Base-by-base conservation (phyloP, 805 yeast species). In the Nakazawaea holstii region DNA sequence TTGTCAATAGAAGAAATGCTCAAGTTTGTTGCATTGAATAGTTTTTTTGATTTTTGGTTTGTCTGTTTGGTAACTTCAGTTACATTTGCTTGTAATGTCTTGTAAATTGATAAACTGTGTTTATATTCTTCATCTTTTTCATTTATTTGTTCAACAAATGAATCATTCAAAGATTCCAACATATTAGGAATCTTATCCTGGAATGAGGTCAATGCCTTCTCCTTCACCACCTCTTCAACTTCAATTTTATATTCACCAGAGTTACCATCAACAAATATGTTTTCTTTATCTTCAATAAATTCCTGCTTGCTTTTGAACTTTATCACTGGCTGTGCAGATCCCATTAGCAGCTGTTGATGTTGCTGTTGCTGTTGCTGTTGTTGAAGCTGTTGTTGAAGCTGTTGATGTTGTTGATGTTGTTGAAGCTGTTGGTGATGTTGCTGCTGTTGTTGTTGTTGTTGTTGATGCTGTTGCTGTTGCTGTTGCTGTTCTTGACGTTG, bases 81-180 rank as follows among this genome's bases (percentile, higher is more conserved):
- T 13, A 72, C 64, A 28, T 74, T 75, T 30, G 65, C 56, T 39
- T 69, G 66, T 50, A 77, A 59, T 30, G 65, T 70, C 15, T 60
- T 61, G 14, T 76, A 57, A 15, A 79, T 65, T 33, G 62, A 59
- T 15, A 69, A 60, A 20, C 77, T 79, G 55, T 80, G 80, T 26
- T 64, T 64, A 33, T 72, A 61, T 49, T 80, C 84, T 17, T 74
- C 68, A 38, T 77, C 79, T 60, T 82, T 81, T 41, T 72, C 73
- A 8, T 51, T 51, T 13, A 67, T 38, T 38, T 62, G 67, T 11
- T 45, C 51, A 11, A 46, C 55, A 39, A 61, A 54, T 2, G 61
- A 50, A 8, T 53, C 56, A 39, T 53, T 56, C 28, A 64, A 48
- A 8, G 53, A 46, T 6, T 46, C 45, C 24, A 64, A 39, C 14